A percentile compares a stretch with the other conserved stretches of the same genome.
Evolutionary conservation across 2,329 filamentous ascomycete genomes (phyloP).

Genomic region (Piedraia hortae): DNA sequence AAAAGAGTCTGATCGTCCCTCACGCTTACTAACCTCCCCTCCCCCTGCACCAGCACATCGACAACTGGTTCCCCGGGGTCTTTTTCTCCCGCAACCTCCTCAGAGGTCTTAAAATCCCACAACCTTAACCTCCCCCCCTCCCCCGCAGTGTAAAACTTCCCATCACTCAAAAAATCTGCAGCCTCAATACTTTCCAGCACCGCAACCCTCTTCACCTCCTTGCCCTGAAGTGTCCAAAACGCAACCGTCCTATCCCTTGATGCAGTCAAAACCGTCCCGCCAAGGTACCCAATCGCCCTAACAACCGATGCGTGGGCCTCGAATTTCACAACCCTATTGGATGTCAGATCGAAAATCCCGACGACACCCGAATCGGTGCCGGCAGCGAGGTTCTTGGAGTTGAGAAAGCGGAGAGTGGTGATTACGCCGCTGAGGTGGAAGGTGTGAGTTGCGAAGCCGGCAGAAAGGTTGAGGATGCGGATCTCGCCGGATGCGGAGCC

Average conservation of each 20-base stretch:
- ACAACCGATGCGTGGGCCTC: conserved; percentile 92
- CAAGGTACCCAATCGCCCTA: conserved; percentile 54
- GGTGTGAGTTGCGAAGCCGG: conserved; percentile 78
- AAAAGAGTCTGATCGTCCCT: conserved; percentile 75
- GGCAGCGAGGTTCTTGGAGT: too few relatives aligned
- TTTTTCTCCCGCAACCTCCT: conserved; percentile 56
- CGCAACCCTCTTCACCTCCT: conserved; percentile 49
- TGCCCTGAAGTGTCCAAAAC: conserved; percentile 88
- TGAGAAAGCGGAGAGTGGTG: conserved; percentile 59
- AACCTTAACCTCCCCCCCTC: conserved; percentile 58
- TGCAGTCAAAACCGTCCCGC: conserved; percentile 53
- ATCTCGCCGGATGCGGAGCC: conserved; percentile 80
- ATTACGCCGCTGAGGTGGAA: conserved; percentile 80
- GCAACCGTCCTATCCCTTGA: conserved; percentile 85
- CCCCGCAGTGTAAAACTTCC: conserved; percentile 56
- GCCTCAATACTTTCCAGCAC: conserved; percentile 66
- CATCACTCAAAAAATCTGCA: conserved; percentile 48
- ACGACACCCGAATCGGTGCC: conserved; percentile 88
- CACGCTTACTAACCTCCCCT: conserved; percentile 55
- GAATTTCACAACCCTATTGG: conserved; percentile 47
- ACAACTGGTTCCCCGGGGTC: conserved; percentile 37
- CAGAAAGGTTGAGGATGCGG: conserved; percentile 87
- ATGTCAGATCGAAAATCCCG: conserved; percentile 72
- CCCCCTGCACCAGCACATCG: conserved; percentile 42
- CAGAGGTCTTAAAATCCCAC: conserved; percentile 53